Evolutionary conservation across 192 early-diverging fungal genomes (phyloP), one percentile per base, ranked within the genome.

Genomic region (Umbelopsis sp.): DNA sequence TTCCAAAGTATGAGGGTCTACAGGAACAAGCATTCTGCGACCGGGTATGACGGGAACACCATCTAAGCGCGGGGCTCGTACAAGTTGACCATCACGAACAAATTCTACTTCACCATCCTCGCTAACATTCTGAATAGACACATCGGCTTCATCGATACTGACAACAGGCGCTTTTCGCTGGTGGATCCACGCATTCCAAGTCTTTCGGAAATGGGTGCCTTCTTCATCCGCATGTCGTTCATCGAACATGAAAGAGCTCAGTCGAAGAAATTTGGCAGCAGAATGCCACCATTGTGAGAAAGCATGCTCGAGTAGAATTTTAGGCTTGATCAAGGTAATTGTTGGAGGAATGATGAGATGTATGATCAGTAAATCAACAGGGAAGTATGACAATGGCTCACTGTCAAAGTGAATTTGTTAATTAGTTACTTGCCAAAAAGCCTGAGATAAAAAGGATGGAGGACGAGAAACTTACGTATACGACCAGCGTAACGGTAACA

Each of bases 21-120:
- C 80, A 7, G 91, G 94, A 18, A 98, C 84, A 51, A 98, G 81
- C 87, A 98, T 94, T 49, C 85, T 78, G 5, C 91, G 83, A 4
- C 90, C 88, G 12, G 87, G 91, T 44, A 91, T 84, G 11, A 94
- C 83, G 12, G 91, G 87, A 22, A 97, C 85, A 9, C 86, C 90
- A 75, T 99, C 95, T 23, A 87, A 81, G 35, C 90, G 89, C 5
- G 97, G 97, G 9, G 91, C 96, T 11, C 93, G 86, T 58, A 93
- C 77, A 68, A 90, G 87, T 18, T 85, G 82, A 7, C 83, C 94
- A 68, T 87, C 82, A 2, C 80, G 82, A 44, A 78, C 81, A 73
- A 91, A 90, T 16, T 69, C 73, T 20, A 84, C 83, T 2, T 87
- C 74, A 35, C 73, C 74, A 35, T 76, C 75, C 35, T 46, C 67